Percentiles rank a stretch among this genome's conserved stretches.
phyloP scores from a whole-genome alignment of 2,329 filamentous ascomycete genomes.

The Cyphellophora europaea region DNA sequence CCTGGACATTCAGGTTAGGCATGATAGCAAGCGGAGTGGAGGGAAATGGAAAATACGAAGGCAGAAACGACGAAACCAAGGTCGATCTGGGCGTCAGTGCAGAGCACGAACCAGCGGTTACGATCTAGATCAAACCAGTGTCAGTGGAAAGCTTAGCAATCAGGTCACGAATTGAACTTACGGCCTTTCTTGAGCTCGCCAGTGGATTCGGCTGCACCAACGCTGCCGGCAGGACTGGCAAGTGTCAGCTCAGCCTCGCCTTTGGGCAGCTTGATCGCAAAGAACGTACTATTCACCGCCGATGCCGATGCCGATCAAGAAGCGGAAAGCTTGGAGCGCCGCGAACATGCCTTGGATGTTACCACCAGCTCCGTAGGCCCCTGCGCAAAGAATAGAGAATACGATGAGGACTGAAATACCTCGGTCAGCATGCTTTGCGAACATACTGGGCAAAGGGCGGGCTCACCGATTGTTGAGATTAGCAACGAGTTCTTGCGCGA shows the following conservation, averaged over 20 bases:
- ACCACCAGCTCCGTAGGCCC: slow-evolving; percentile 64
- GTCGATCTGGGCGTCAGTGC: slow-evolving; percentile 83
- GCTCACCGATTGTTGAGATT: slow-evolving; percentile 56
- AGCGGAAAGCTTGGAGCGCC: slow-evolving; percentile 71
- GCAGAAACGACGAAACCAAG: slow-evolving; percentile 73
- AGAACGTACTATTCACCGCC: slow-evolving; percentile 44
- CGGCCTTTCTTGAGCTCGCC: slow-evolving; percentile 72
- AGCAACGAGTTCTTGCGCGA: slow-evolving; percentile 75
- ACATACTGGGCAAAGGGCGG: neutral
- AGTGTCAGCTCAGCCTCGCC: too few species aligned
- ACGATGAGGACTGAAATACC: slow-evolving; percentile 55
- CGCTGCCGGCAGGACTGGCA: slow-evolving; percentile 50
- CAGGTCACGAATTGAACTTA: too few species aligned
- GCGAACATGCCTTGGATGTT: slow-evolving; percentile 63
- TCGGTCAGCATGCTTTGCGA: slow-evolving; percentile 2
- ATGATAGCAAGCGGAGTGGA: too few species aligned
- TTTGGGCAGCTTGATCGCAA: too few species aligned
- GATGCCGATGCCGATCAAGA: slow-evolving; percentile 72
- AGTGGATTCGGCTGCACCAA: slow-evolving; percentile 74
- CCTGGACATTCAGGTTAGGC: too few species aligned
- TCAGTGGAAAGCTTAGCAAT: too few species aligned
- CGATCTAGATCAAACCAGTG: too few species aligned
- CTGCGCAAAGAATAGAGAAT: slow-evolving; percentile 72
- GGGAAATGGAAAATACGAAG: too few species aligned
- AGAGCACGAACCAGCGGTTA: slow-evolving; percentile 84